These are phyloP conservation scores for Chlamydomonas sp. DNA, from an alignment of 139 green algal genomes.

Conservation along the genomic window DNA sequence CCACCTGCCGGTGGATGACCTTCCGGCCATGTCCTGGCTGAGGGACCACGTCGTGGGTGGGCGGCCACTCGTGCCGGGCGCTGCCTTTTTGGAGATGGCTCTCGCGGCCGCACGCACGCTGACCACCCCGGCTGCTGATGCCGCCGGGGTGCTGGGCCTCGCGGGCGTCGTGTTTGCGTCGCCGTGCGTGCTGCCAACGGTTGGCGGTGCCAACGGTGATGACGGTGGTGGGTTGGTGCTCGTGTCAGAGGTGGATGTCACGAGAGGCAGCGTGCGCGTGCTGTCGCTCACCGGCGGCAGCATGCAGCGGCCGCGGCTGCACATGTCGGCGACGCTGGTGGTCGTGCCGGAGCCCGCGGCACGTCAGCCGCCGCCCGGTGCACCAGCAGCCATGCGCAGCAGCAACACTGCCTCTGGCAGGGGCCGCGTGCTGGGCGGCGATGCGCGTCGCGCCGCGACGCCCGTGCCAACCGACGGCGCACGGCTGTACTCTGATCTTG, in stretches of 20 bases:
- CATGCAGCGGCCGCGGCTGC: slow-evolving; percentile 11
- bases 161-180: slow-evolving; percentile 28
- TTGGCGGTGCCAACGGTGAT: neutral
- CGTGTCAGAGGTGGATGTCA: too few relatives aligned
- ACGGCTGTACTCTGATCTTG: slow-evolving; percentile 39
- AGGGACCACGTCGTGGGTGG: slow-evolving; percentile 29
- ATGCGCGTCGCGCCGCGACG: slow-evolving; percentile 38
- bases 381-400: too few relatives aligned
- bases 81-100: slow-evolving; percentile 52
- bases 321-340: slow-evolving; percentile 13
- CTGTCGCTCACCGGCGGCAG: slow-evolving; percentile 12
- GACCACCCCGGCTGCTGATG: neutral
- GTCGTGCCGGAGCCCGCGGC: too few relatives aligned
- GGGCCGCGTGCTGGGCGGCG: slow-evolving; percentile 16
- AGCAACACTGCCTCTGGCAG: too few relatives aligned
- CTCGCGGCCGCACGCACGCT: slow-evolving; percentile 15
- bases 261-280: too few relatives aligned
- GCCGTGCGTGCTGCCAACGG: slow-evolving; percentile 40
- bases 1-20: slow-evolving; percentile 13
- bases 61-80: slow-evolving; percentile 28
- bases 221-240: neutral
- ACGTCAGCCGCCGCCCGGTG: too few relatives aligned
- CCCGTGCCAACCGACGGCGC: slow-evolving; percentile 18
- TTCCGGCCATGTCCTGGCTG: slow-evolving; percentile 33
- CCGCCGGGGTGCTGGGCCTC: slow-evolving; percentile 5